phyloP scores from a whole-genome alignment of 208 protist species.

The Crithidia brevicula region DNA sequence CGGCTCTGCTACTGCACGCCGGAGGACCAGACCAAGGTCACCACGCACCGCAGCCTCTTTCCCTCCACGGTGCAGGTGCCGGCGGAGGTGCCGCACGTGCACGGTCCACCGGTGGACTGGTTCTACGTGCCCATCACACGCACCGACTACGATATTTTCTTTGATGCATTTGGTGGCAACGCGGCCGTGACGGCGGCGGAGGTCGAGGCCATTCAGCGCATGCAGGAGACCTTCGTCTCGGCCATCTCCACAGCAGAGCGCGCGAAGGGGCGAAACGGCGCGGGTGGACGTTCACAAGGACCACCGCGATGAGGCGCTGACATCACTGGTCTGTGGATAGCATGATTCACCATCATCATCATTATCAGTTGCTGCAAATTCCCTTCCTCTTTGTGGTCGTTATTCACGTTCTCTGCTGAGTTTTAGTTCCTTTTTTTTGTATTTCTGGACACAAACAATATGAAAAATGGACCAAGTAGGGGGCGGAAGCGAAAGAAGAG shows the following conservation, averaged over 20 bases:
- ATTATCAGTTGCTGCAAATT: too few species aligned
- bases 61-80: constrained; percentile 32
- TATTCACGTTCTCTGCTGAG: too few species aligned
- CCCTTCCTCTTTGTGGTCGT: too few species aligned
- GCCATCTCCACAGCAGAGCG: constrained; percentile 18
- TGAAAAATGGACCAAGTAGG: too few species aligned
- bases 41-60: constrained; percentile 27
- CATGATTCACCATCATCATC: too few species aligned
- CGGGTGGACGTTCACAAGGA: neutral
- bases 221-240: constrained; percentile 32
- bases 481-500: too few species aligned
- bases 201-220: constrained; percentile 37
- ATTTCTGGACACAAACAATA: too few species aligned
- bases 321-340: too few species aligned
- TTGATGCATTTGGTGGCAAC: constrained; percentile 74
- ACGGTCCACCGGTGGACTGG: constrained; percentile 71
- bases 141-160: constrained; percentile 71
- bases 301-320: neutral
- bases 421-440: too few species aligned
- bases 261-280: constrained; percentile 3
- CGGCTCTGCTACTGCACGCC: constrained; percentile 70
- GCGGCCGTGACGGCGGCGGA: constrained; percentile 43
- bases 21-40: constrained; percentile 21
- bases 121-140: constrained; percentile 71
- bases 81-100: constrained; percentile 46